These are phyloP conservation scores for Rhododendron molle DNA, from an alignment of 148 eudicot genomes.

Conservation along the genomic window DNA sequence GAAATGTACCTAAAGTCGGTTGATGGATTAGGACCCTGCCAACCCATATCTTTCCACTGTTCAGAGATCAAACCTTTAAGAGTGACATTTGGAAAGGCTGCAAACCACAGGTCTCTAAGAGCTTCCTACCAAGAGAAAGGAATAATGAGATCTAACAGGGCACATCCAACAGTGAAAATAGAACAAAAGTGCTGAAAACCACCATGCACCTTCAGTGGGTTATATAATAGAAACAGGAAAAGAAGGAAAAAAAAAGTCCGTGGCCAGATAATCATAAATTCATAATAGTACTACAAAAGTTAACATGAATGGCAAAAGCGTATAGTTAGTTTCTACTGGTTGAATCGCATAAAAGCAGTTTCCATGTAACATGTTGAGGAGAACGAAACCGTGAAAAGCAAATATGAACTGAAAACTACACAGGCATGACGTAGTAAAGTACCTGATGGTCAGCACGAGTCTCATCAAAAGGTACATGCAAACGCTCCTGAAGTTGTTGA, in stretches of 20 bases:
- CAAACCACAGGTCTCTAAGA: slow-evolving; percentile 66
- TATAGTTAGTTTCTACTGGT: neutral
- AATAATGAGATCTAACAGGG: slow-evolving; percentile 6
- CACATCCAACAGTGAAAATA: neutral
- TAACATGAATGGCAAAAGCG: neutral
- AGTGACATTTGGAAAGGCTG: slow-evolving; percentile 58
- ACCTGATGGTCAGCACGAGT: slow-evolving; percentile 76
- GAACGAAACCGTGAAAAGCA: neutral
- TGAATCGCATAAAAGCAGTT: neutral
- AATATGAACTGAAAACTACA: neutral
- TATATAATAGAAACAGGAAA: neutral
- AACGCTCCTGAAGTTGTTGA: slow-evolving; percentile 49
- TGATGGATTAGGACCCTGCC: slow-evolving; percentile 95
- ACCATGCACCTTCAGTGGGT: slow-evolving; percentile 5
- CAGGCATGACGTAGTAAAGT: slow-evolving; percentile 6
- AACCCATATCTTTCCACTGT: slow-evolving; percentile 98
- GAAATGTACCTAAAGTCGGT: slow-evolving; percentile 81
- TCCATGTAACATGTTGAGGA: neutral
- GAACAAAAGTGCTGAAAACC: neutral
- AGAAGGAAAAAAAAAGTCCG: neutral
- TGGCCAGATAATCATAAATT: neutral
- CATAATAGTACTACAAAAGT: neutral
- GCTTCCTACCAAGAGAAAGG: slow-evolving; percentile 50
- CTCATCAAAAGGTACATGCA: slow-evolving; percentile 63
- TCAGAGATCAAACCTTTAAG: slow-evolving; percentile 77